Evolutionary conservation across 371 early-diverging fungal genomes (phyloP), one percentile per base, ranked within the genome.

Genomic region (Mortierella sp.): DNA sequence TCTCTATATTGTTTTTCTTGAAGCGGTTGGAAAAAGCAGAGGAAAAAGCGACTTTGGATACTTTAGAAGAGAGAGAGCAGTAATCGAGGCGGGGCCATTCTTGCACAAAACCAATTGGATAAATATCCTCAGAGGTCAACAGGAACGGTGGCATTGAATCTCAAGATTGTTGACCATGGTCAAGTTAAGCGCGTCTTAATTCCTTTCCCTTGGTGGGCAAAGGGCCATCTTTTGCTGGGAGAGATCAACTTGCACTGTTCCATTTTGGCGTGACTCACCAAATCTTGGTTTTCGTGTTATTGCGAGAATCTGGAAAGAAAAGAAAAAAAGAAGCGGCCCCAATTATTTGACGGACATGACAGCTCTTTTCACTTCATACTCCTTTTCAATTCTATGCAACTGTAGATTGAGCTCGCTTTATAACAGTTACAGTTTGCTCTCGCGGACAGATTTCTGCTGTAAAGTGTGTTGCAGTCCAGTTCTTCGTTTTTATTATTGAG

Each of bases 271-370:
- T 36, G 38, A 32, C 15, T 38, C 36, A 38, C 4, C 16, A 16
- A 38, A 59, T 28, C 61, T 43, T n/a, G 38, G 60, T 53, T 43
- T 67, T 52, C 50, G 41, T 66, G 59, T 53, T 40, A 41, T 43
- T 48, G 43, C 59, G 33, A 43, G 41, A 67, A 38, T 21, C 15
- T 21, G 47, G 32, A 58, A 48, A 32, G 45, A 55, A 47, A 36
- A 11, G 64, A 69, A 70, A 64, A 55, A 63, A 77, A 78, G 73
- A 72, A 69, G 69, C 65, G 78, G 78, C 78, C 78, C 78, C 78
- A 58, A 69, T 52, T 36, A 69, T 69, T 78, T 78, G 78, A 78
- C 78, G 78, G 78, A 78, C 73, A 43, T 72, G 65, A 69, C 69
- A 69, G 73, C 72, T 72, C 78, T 78, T 41, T 72, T 78, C 16